These are phyloP conservation scores for Gracilariopsis chorda DNA, from an alignment of 23 red algal species.

Conservation along the genomic window DNA sequence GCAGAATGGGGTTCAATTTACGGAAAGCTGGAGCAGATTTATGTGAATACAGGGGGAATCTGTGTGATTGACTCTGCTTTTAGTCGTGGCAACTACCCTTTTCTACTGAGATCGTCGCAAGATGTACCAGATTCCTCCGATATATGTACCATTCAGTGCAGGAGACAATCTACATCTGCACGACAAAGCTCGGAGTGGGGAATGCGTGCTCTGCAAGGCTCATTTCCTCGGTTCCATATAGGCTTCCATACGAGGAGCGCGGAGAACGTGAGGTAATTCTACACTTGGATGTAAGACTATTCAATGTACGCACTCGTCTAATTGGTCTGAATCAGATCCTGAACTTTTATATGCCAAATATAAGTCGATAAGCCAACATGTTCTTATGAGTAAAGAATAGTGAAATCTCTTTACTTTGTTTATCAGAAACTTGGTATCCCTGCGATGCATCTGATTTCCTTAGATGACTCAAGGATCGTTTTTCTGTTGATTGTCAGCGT, in stretches of 20 bases:
- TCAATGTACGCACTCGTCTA: too few relatives aligned
- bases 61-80: neutral
- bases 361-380: neutral
- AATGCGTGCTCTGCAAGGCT: neutral
- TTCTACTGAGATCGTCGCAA: neutral
- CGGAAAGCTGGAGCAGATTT: neutral
- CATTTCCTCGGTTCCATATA: neutral
- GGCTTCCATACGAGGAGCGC: neutral
- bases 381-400: too few relatives aligned
- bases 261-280: neutral
- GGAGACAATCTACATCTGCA: neutral
- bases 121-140: neutral
- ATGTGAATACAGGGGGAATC: neutral
- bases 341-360: too few relatives aligned
- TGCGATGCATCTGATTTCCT: too few relatives aligned
- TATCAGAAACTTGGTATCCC: too few relatives aligned
- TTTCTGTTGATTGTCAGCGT: too few relatives aligned
- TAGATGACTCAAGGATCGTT: too few relatives aligned
- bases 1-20: neutral
- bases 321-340: too few relatives aligned
- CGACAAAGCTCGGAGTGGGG: neutral
- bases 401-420: too few relatives aligned
- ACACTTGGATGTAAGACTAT: too few relatives aligned
- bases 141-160: neutral
- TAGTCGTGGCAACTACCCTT: neutral